Conservation (phyloP, 768 basidiomycete species). For the Phlegmacium glaucopus region DNA sequence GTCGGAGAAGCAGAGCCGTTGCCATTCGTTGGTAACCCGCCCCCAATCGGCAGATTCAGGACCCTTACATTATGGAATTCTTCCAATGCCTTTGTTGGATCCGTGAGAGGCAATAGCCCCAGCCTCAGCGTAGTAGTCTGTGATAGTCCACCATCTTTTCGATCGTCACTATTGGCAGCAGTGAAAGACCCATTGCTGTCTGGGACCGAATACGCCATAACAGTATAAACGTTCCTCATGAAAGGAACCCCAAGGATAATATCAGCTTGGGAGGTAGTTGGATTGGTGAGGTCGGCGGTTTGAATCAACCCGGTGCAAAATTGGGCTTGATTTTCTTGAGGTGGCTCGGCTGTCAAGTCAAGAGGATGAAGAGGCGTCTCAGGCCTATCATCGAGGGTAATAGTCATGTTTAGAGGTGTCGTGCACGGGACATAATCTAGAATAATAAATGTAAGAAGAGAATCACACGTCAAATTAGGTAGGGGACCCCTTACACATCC, state of each 20-base stretch:
- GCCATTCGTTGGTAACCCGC: constrained; percentile 5
- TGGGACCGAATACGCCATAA: constrained; percentile 64
- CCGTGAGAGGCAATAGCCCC: constrained; percentile 62
- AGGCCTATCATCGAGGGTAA: constrained; percentile 56
- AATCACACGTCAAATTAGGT: no score
- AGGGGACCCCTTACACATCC: constrained; percentile 61
- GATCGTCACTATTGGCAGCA: constrained; percentile 9
- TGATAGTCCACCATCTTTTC: constrained; percentile 7
- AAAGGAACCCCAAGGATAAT: constrained; percentile 81
- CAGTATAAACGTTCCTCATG: constrained; percentile 71
- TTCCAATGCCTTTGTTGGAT: constrained; percentile 54
- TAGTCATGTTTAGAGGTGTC: constrained; percentile 64
- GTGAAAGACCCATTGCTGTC: constrained; percentile 43
- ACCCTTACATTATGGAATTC: constrained; percentile 74
- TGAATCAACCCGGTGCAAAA: constrained; percentile 71
- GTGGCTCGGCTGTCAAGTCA: constrained; percentile 57
- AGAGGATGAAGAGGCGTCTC: constrained; percentile 70
- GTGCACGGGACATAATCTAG: constrained; percentile 74
- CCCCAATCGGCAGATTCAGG: constrained; percentile 50
- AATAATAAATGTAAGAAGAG: not conserved
- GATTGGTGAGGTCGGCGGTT: constrained; percentile 41
- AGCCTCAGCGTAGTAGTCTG: constrained; percentile 40
- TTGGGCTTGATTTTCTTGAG: constrained; percentile 35
- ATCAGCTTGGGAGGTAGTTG: constrained; percentile 46
- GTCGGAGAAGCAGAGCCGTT: constrained; percentile 12